Percentiles rank a stretch among this genome's conserved stretches.
phyloP scores from a whole-genome alignment of 1,284 basidiomycete species.

The Ceratorhiza oryzae-sativae region DNA sequence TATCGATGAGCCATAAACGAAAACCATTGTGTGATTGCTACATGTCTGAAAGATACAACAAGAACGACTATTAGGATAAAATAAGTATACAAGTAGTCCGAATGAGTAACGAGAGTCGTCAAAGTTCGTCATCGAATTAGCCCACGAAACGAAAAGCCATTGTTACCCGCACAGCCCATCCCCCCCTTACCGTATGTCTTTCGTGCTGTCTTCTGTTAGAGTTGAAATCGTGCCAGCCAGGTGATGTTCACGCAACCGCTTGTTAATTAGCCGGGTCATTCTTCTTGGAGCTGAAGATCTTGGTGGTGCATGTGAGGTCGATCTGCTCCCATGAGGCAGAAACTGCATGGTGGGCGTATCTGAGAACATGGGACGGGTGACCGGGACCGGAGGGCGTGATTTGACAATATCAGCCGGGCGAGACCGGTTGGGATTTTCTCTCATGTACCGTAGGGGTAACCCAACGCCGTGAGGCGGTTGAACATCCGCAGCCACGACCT shows the following conservation, averaged over 20 bases:
- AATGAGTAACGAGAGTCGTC: slow-evolving; percentile 2
- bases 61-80: slow-evolving; percentile 9
- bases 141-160: slow-evolving; percentile 5
- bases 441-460: background rate
- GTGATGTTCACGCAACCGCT: slow-evolving; percentile 38
- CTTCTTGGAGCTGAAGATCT: slow-evolving; percentile 36
- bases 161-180: background rate
- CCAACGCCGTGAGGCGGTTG: slow-evolving; percentile 30
- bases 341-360: slow-evolving; percentile 1
- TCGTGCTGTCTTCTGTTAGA: slow-evolving; percentile 34
- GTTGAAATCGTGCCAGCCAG: slow-evolving; percentile 38
- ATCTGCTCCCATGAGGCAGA: slow-evolving; percentile 30
- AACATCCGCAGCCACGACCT: slow-evolving; percentile 34
- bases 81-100: slow-evolving; percentile 16
- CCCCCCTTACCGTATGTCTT: background rate
- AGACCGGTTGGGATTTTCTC: background rate
- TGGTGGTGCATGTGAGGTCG: slow-evolving; percentile 16
- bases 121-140: background rate
- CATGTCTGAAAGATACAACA: slow-evolving; percentile 1
- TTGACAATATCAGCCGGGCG: background rate
- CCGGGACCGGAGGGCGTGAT: slow-evolving; percentile 22
- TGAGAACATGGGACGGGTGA: slow-evolving; percentile 7
- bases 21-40: slow-evolving; percentile 4
- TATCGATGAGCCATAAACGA: background rate
- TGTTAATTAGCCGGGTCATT: slow-evolving; percentile 33